phyloP scores from a whole-genome alignment of 2,329 filamentous ascomycete genomes.

The Plenodomus tracheiphilus region DNA sequence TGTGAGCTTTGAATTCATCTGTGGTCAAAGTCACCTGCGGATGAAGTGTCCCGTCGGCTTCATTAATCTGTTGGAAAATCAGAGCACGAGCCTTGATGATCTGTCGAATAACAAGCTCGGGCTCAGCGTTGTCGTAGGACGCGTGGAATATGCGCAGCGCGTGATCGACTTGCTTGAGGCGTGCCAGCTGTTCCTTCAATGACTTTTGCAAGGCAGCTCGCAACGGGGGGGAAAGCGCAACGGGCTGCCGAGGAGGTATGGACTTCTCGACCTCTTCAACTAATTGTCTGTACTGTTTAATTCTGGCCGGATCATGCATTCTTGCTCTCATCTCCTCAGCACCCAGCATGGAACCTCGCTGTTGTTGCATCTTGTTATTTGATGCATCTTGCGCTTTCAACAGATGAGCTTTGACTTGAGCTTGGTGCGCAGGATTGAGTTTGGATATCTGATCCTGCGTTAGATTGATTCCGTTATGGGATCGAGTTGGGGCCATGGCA shows the following conservation, averaged over 20 bases:
- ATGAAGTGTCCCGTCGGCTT: constrained; percentile 31
- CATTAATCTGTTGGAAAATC: constrained; percentile 35
- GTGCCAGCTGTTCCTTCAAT: constrained; percentile 28
- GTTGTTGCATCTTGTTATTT: constrained; percentile 34
- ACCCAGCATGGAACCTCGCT: constrained; percentile 22
- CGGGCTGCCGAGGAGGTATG: constrained; percentile 22
- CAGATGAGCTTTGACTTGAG: constrained; percentile 36
- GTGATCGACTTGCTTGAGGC: constrained; percentile 36
- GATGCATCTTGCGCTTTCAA: constrained; percentile 40
- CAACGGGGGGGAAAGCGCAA: constrained; percentile 24
- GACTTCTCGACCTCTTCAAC: constrained; percentile 34
- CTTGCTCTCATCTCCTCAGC: constrained; percentile 30
- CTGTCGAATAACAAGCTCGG: constrained; percentile 30
- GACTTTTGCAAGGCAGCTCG: constrained; percentile 32
- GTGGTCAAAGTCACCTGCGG: constrained; percentile 31
- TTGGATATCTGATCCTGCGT: constrained; percentile 41
- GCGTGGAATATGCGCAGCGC: constrained; percentile 36
- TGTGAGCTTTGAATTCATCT: constrained; percentile 31
- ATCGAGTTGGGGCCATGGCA: constrained; percentile 39
- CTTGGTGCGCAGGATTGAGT: constrained; percentile 37
- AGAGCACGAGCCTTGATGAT: constrained; percentile 29
- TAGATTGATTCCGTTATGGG: constrained; percentile 35
- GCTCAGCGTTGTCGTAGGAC: constrained; percentile 27
- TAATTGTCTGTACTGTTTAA: constrained; percentile 31
- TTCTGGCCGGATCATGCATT: constrained; percentile 31